Evolutionary conservation across 2,329 filamentous ascomycete genomes (phyloP).

Genomic region (Orbilia blumenaviensis): DNA sequence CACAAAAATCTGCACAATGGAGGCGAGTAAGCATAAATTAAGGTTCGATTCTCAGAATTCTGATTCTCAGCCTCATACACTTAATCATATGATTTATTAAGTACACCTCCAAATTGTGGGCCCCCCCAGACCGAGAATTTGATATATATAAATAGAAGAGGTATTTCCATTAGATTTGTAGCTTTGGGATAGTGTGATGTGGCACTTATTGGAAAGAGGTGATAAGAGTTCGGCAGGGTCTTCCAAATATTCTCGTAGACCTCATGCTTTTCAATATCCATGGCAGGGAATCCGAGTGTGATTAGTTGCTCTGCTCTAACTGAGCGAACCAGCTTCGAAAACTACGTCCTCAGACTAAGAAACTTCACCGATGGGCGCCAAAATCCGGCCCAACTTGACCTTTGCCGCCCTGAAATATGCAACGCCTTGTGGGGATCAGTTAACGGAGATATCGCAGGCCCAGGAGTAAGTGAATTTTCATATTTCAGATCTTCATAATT

Average conservation of each 20-base stretch:
- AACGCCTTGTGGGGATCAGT: conserved; percentile 17
- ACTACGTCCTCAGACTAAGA: conserved; percentile 16
- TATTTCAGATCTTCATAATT: background rate
- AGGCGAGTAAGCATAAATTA: background rate
- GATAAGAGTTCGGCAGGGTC: background rate
- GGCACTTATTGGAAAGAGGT: background rate
- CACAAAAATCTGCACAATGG: background rate
- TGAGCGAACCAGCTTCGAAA: conserved; percentile 7
- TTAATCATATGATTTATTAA: background rate
- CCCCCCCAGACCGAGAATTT: background rate
- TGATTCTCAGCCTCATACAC: background rate
- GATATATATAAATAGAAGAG: background rate
- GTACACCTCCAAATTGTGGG: background rate
- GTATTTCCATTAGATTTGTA: background rate
- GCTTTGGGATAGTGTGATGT: background rate
- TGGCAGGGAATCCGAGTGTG: background rate
- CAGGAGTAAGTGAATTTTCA: conserved; percentile 13
- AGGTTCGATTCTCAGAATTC: too few species aligned
- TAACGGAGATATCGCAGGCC: conserved; percentile 31
- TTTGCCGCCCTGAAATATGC: conserved; percentile 21
- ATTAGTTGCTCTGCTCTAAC: conserved; percentile 12
- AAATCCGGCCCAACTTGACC: background rate
- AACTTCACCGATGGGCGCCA: background rate
- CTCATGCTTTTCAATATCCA: background rate
- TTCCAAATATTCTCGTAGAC: background rate